Conservation (phyloP, 768 basidiomycete species). For the Mycena vitilis region DNA sequence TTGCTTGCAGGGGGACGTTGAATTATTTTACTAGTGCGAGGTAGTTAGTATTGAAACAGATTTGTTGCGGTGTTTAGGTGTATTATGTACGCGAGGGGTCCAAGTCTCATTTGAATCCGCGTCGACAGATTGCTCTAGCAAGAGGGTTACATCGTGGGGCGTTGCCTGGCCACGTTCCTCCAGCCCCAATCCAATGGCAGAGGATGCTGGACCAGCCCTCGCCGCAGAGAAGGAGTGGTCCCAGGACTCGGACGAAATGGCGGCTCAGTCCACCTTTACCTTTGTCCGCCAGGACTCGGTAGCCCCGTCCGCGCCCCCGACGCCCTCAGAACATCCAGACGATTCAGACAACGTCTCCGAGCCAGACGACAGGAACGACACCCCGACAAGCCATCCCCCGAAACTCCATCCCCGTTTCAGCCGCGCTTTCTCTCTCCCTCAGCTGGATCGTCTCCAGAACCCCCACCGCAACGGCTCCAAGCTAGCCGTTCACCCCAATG, state of each 20-base stretch:
- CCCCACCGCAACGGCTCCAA: constrained; percentile 59
- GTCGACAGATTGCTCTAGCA: background rate
- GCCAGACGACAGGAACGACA: constrained; percentile 38
- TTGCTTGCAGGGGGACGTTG: constrained; percentile 65
- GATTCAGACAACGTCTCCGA: constrained; percentile 45
- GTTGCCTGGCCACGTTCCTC: constrained; percentile 26
- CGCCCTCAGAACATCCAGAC: constrained; percentile 53
- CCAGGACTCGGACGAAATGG: constrained; percentile 1
- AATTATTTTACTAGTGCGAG: constrained; percentile 59
- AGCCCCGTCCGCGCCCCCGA: constrained; percentile 19
- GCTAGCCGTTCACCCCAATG: constrained; percentile 17
- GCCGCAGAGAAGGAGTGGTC: constrained; percentile 11
- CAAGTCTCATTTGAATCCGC: too few relatives aligned
- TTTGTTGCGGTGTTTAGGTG: background rate
- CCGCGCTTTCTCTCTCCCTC: constrained; percentile 84
- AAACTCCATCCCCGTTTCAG: constrained; percentile 64
- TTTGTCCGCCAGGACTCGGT: constrained; percentile 26
- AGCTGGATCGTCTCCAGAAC: constrained; percentile 80
- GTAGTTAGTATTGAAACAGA: constrained; percentile 8
- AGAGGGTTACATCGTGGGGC: constrained; percentile 12
- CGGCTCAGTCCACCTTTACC: constrained; percentile 26
- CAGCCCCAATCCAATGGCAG: constrained; percentile 18
- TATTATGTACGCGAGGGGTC: too few relatives aligned
- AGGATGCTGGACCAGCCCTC: constrained; percentile 3
- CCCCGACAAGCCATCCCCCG: constrained; percentile 33